These are phyloP conservation scores for Lichtheimia ornata DNA, from an alignment of 371 early-diverging fungal genomes.

Conservation along the genomic window DNA sequence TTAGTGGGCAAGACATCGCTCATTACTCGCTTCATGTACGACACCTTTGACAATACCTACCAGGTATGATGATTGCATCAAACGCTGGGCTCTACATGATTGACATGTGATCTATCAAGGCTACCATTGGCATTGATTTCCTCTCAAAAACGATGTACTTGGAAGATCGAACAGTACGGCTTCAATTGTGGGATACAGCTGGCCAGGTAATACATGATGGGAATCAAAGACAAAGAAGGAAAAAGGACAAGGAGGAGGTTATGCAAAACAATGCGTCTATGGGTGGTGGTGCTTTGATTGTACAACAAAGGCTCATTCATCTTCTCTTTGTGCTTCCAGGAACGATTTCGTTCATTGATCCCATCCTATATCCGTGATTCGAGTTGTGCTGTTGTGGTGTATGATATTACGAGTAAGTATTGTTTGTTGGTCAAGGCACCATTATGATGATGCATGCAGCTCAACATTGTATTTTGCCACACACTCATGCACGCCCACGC, in stretches of 20 bases:
- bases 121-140: constrained; percentile 99
- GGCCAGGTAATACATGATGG: constrained; percentile 80
- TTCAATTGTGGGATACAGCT: constrained; percentile 99
- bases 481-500: too few relatives aligned
- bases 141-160: constrained; percentile 97
- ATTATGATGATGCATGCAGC: neutral
- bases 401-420: constrained; percentile 88
- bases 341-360: constrained; percentile 96
- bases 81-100: neutral
- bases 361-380: constrained; percentile 99
- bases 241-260: neutral
- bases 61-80: constrained; percentile 40
- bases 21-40: constrained; percentile 99
- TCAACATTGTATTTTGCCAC: neutral
- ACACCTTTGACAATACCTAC: constrained; percentile 94
- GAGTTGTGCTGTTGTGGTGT: constrained; percentile 97
- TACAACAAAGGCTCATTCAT: too few relatives aligned
- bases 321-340: constrained; percentile 46
- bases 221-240: neutral
- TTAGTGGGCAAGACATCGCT: constrained; percentile 97
- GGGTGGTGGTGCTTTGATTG: too few relatives aligned
- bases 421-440: neutral
- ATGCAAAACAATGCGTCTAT: neutral
- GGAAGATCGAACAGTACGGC: constrained; percentile 93
- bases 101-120: constrained; percentile 49